A percentile compares a stretch with the other conserved stretches of the same genome.
Evolutionary conservation across 1,284 basidiomycete species (phyloP).

Genomic region (Moesziomyces sp.): DNA sequence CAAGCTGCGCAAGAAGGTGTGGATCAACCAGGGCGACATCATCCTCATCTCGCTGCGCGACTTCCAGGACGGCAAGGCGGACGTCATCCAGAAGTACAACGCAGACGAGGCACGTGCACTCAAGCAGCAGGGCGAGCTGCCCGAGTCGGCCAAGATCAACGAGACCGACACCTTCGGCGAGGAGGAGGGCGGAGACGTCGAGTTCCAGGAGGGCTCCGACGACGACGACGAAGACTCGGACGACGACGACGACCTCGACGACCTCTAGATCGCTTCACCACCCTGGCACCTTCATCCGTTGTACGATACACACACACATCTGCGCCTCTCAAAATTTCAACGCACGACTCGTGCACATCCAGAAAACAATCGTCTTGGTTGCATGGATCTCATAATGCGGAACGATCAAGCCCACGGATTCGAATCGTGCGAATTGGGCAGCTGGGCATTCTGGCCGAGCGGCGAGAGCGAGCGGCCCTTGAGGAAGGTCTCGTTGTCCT

Average conservation of each 20-base stretch:
- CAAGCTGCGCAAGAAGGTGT: conserved; percentile 99
- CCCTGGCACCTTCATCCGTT: conserved; percentile 7
- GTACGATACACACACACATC: conserved; percentile 20
- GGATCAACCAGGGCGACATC: conserved; percentile 99
- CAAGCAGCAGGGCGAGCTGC: conserved; percentile 97
- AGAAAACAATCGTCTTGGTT: too few species aligned
- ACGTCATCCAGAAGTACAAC: conserved; percentile 99
- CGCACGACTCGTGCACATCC: too few species aligned
- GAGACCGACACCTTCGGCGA: conserved; percentile 94
- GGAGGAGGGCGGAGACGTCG: conserved; percentile 72
- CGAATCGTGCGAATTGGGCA: conserved; percentile 12
- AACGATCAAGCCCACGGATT: conserved; percentile 30
- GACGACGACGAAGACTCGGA: conserved; percentile 64
- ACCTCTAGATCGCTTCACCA: conserved; percentile 42
- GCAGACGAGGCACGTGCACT: conserved; percentile 88
- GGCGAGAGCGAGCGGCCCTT: conserved; percentile 20
- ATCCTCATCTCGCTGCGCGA: conserved; percentile 95
- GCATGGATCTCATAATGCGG: background rate
- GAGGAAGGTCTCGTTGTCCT: conserved; percentile 25
- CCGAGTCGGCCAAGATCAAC: conserved; percentile 98
- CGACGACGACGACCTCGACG: conserved; percentile 61
- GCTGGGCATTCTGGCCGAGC: background rate
- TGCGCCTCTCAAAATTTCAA: too few species aligned
- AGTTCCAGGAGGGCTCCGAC: conserved; percentile 68
- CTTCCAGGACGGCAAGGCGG: conserved; percentile 99